Base-by-base conservation (phyloP, 169 alveolate genomes). In the Cryptosporidium ryanae region DNA sequence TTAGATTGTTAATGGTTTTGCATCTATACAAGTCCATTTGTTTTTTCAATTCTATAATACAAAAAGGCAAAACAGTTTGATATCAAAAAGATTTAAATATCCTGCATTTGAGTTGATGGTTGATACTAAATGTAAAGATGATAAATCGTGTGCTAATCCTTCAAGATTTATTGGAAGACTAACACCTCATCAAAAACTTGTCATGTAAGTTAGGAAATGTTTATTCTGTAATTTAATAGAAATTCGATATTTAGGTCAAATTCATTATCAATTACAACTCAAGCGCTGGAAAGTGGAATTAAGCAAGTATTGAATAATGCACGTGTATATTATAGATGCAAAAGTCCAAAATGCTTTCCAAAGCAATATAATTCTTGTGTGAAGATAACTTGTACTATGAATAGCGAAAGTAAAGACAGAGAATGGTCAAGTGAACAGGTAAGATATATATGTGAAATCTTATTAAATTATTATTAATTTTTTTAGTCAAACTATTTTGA, bases 331-430 rank as follows among this genome's bases (percentile, higher is more conserved):
- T 76, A 76, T 31, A 76, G 17, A 3, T 76, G 87, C 25, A 76
- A 76, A 44, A 59, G 87, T 31, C 68, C 68, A 6, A 55, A 25
- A 34, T 76, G 87, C 27, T 43, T 59, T 8, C 87, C 87, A 38
- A 32, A 76, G 25, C 87, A 76, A 61, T 76, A 76, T 59, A 59
- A 76, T n/a, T 76, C 87, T 43, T 76, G 87, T 43, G 55, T 76
- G 44, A 76, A 61, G 29, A 38, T 76, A 38, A 76, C 87, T 8
- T 76, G 87, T 23, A 23, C 87, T 23, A 12, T 38, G 46, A 76
- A 76, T 61, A 34, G 23, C 18, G 32, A 21, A 25, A 17, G 38
- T 7, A 59, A 59, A 2, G 34, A 76, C 13, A 49, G 59, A 13
- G 63, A 76, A 17, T 76, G 87, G 87, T 34, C 29, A 38, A 38